phyloP scores from a whole-genome alignment of 371 early-diverging fungal genomes.

The Vairimorpha ceranae region DNA sequence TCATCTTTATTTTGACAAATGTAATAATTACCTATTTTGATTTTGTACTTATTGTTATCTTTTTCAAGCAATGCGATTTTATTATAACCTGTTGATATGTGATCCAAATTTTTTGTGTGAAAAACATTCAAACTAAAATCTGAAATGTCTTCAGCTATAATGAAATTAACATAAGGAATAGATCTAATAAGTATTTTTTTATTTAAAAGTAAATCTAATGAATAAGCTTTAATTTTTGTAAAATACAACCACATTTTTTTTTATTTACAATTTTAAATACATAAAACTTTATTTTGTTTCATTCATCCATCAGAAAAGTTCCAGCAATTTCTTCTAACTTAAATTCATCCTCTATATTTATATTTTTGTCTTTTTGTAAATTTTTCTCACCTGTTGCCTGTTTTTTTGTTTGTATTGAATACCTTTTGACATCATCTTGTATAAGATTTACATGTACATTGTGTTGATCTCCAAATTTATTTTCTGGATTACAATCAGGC shows the following conservation, averaged over 20 bases:
- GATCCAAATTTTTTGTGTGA: not conserved
- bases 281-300: too few species aligned
- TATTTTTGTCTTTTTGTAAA: too few species aligned
- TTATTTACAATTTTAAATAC: too few species aligned
- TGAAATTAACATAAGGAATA: not conserved
- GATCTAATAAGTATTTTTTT: constrained; percentile 3
- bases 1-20: not conserved
- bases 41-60: not conserved
- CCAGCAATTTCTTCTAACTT: not conserved
- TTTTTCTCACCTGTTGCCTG: not conserved
- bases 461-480: not conserved
- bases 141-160: not conserved
- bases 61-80: not conserved
- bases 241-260: too few species aligned
- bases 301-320: not conserved
- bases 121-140: constrained; percentile 3
- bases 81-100: not conserved
- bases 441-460: constrained; percentile 18
- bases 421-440: not conserved
- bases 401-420: not conserved
- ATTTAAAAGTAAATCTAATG: not conserved
- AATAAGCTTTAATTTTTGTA: too few species aligned
- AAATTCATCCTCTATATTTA: not conserved
- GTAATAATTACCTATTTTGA: constrained; percentile 2
- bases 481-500: constrained; percentile 2